phyloP scores from a whole-genome alignment of 1,139 yeast genomes.

The Saccharomyces hybrid region DNA sequence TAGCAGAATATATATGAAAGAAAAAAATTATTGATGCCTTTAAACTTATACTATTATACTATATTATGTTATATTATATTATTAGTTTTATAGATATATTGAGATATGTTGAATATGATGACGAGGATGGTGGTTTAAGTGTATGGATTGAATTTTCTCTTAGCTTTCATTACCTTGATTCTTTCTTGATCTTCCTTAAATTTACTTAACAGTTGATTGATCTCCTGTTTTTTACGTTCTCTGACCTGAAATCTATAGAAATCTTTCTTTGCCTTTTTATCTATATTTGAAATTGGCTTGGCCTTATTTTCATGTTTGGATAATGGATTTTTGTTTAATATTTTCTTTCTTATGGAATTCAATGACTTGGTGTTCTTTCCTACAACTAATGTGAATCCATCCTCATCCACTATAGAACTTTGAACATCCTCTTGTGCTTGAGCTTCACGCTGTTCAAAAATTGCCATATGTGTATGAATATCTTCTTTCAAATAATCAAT shows the following conservation, averaged over 20 bases:
- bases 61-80: neutral
- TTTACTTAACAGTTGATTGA: slow-evolving; percentile 74
- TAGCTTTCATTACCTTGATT: slow-evolving; percentile 68
- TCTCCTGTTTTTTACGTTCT: slow-evolving; percentile 85
- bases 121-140: slow-evolving; percentile 23
- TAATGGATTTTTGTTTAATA: slow-evolving; percentile 29
- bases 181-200: slow-evolving; percentile 88
- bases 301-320: slow-evolving; percentile 27
- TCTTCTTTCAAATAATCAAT: slow-evolving; percentile 29
- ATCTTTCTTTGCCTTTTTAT: slow-evolving; percentile 79
- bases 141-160: slow-evolving; percentile 80
- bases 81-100: neutral
- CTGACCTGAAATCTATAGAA: slow-evolving; percentile 95
- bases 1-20: neutral
- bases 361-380: slow-evolving; percentile 73
- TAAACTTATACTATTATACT: neutral
- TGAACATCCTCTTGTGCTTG: slow-evolving; percentile 53
- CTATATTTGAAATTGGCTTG: slow-evolving; percentile 38
- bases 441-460: slow-evolving; percentile 66
- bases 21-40: neutral
- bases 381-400: slow-evolving; percentile 87
- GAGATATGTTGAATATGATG: neutral
- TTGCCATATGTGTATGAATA: slow-evolving; percentile 38
- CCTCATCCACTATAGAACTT: slow-evolving; percentile 70
- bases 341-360: slow-evolving; percentile 31